A percentile compares a stretch with the other conserved stretches of the same genome.
Conservation (phyloP, 2,329 filamentous ascomycete species). For the Pseudogymnoascus sp. region DNA sequence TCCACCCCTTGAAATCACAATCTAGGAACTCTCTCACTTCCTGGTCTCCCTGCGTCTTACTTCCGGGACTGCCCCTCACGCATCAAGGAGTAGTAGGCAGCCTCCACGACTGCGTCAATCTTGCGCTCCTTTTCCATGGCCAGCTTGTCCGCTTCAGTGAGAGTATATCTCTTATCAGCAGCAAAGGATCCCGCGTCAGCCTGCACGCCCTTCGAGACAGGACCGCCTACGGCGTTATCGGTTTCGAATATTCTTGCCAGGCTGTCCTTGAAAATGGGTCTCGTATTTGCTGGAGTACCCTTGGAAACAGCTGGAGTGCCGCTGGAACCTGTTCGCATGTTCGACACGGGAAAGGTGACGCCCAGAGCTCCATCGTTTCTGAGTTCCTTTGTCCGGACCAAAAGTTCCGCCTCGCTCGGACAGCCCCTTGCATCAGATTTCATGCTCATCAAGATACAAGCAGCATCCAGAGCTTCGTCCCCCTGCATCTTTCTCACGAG, state of each 20-base stretch:
- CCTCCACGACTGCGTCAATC: neutral
- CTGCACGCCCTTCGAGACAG: neutral
- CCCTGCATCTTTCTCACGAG: neutral
- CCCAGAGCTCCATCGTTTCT: neutral
- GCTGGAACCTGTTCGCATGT: too few species aligned
- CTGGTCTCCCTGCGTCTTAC: neutral
- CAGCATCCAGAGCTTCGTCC: neutral
- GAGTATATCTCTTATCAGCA: neutral
- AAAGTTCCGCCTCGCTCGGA: neutral
- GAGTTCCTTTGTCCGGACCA: neutral
- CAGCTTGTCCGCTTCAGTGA: neutral
- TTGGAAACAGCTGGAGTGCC: too few species aligned
- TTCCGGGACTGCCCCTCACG: neutral
- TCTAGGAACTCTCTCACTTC: neutral
- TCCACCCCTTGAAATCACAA: neutral
- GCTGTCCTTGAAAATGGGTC: too few species aligned
- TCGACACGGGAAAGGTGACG: too few species aligned
- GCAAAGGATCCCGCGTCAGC: too few species aligned
- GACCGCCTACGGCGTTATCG: neutral
- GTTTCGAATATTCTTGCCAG: neutral
- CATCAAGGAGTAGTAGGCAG: neutral
- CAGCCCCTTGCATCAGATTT: neutral
- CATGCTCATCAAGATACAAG: slow-evolving; percentile 4
- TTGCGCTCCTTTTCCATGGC: neutral
- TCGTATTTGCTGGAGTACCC: too few species aligned